Evolutionary conservation across 2,329 filamentous ascomycete genomes (phyloP), one percentile per base, ranked within the genome.

Genomic region (Fusarium austroafricanum): DNA sequence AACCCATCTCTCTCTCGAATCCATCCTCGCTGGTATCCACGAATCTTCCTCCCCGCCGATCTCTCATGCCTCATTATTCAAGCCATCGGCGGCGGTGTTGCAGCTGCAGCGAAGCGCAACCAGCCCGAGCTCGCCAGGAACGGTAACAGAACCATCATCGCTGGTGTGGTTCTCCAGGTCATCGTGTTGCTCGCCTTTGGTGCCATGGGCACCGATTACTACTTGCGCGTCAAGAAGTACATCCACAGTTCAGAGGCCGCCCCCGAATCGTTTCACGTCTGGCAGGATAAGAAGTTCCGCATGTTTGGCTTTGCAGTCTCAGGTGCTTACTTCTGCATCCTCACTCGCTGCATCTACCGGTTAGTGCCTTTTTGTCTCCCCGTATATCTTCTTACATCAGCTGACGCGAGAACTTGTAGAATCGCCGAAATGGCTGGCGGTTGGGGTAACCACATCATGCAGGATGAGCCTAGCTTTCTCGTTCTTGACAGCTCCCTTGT

Each of bases 361-460:
- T 85, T 70, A 63, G 82, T 78, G 26, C 23, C 10, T 33, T 26
- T 26, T 45, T 20, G 9, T 39, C 10, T 31, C 6, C 14, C 31
- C 14, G 10, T 35, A 21, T 44, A 21, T 15, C 21, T 20, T 33
- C 20, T 57, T 20, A 57, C 47, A 65, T 42, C 26, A 44, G 44
- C 70, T 75, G 58, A 72, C 51, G 23, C 26, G 33, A 45, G 17
- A 29, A 26, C 20, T 5, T 37, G 23, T 53, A 87, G 86, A 71
- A 85, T 90, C 53, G 85, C 84, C 2, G 88, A 90, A 74, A 89
- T 90, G 86, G 83, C 85, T 3, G 86, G 86, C 26, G 88, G 88
- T 20, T 90, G 87, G 87, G 86, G 85, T 11, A 89, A 88, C 77
- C 73, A 80, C 17, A 86, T 90, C 73, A 90, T 90, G 87, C 86